Evolutionary conservation across 2,329 filamentous ascomycete species (phyloP), one percentile per base, ranked within the genome.

Genomic region (Byssochlamys sp.): DNA sequence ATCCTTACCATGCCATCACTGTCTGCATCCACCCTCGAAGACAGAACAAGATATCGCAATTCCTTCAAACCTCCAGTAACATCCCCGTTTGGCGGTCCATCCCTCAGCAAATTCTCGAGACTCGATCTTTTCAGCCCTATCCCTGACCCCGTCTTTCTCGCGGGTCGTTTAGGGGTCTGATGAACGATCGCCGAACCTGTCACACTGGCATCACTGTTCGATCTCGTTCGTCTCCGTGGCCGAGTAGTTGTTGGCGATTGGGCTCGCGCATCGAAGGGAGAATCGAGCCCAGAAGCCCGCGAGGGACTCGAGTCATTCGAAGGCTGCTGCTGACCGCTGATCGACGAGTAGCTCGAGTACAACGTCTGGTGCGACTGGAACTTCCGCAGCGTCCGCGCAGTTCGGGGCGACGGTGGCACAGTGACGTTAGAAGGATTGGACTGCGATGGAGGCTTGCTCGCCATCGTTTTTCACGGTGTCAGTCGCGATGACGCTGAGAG

Each of bases 81-180:
- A 54, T 94, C 85, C 24, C 85, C 88, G 62, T 85, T 81, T 1
- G 84, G 83, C 1, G 91, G 90, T 0, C 91, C 91, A 61, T 92
- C 90, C 63, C 89, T 84, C 52, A 96, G 79, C 52, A 95, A 80
- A 61, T 84, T 80, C 69, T 95, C 90, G 28, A 96, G 74, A 25
- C 78, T 66, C 69, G 79, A 73, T 69, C 78, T 67, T 72, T 80
- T 77, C 26, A 76, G 52, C 24, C 73, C 68, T 59, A 77, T 64
- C 59, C 79, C 65, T 70, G 71, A 64, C 64, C 75, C 62, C 64
- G 78, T 69, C 76, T 80, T 71, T 73, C 74, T 70, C 51, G 69
- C 69, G 24, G 72, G 65, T 33, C 72, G 66, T 61, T 69, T 70
- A 52, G 68, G 67, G n/a, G 63, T 62, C 54, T 62, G 39, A 45